Percentiles rank a stretch among this genome's conserved stretches.
phyloP scores from a whole-genome alignment of 2,329 filamentous ascomycete species.

The Colletotrichum godetiae region DNA sequence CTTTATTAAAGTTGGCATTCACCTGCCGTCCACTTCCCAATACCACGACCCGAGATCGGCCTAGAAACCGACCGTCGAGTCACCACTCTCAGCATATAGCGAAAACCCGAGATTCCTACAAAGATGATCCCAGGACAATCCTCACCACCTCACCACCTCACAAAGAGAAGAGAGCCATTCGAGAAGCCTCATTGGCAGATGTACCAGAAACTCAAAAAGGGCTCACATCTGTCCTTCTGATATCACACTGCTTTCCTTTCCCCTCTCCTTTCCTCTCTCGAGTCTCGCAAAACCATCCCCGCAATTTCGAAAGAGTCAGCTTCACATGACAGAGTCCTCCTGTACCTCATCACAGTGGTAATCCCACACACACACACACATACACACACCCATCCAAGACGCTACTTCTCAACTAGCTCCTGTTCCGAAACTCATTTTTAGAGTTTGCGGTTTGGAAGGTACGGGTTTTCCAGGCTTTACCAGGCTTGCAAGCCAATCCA shows the following conservation, averaged over 20 bases:
- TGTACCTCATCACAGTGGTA: background rate
- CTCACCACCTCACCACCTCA: background rate
- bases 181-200: background rate
- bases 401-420: background rate
- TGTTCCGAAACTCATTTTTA: slow-evolving; percentile 4
- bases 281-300: background rate
- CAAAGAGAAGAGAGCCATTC: background rate
- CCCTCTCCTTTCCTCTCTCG: too few species aligned
- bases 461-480: background rate
- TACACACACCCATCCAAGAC: background rate
- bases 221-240: background rate
- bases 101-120: background rate
- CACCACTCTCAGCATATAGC: background rate
- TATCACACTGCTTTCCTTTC: too few species aligned
- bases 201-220: background rate
- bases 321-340: slow-evolving; percentile 32
- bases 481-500: background rate
- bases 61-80: background rate
- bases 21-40: background rate
- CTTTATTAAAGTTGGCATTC: too few species aligned
- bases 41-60: background rate
- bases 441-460: background rate
- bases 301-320: background rate
- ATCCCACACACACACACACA: background rate
- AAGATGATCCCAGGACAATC: background rate